Conservation (phyloP, 78 protist species). For the Anaeramoeba flamelloides region DNA sequence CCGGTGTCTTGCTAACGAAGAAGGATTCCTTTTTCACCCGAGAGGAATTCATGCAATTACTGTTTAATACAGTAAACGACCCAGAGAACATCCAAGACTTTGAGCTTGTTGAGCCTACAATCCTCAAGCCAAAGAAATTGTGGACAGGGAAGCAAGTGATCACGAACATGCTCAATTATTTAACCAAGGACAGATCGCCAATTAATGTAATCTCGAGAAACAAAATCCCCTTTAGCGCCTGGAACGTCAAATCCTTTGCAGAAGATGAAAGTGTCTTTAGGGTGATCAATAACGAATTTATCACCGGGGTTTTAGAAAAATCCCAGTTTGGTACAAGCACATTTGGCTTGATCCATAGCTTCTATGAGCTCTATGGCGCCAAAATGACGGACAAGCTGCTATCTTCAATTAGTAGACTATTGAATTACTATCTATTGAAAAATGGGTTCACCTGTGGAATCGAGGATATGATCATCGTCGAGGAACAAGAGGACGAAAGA, state of each 20-base stretch:
- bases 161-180: background rate
- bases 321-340: slow-evolving; percentile 67
- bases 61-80: slow-evolving; percentile 14
- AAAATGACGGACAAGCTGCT: slow-evolving; percentile 65
- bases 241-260: background rate
- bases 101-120: slow-evolving; percentile 48
- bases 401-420: slow-evolving; percentile 68
- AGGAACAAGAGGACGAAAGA: slow-evolving; percentile 18
- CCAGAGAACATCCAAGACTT: background rate
- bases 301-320: slow-evolving; percentile 86
- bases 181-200: slow-evolving; percentile 26
- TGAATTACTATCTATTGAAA: slow-evolving; percentile 41
- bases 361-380: slow-evolving; percentile 77
- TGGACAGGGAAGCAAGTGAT: slow-evolving; percentile 93
- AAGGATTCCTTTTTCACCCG: slow-evolving; percentile 61
- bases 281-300: slow-evolving; percentile 37
- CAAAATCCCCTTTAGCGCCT: slow-evolving; percentile 38
- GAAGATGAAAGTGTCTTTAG: slow-evolving; percentile 27
- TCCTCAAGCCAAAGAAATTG: slow-evolving; percentile 52
- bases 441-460: slow-evolving; percentile 86
- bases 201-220: slow-evolving; percentile 3
- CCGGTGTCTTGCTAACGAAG: slow-evolving; percentile 70
- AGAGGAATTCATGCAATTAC: slow-evolving; percentile 35
- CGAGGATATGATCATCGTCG: slow-evolving; percentile 55
- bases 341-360: slow-evolving; percentile 45